phyloP scores from a whole-genome alignment of 1,284 basidiomycete species.

The Bondarzewia mesenterica region DNA sequence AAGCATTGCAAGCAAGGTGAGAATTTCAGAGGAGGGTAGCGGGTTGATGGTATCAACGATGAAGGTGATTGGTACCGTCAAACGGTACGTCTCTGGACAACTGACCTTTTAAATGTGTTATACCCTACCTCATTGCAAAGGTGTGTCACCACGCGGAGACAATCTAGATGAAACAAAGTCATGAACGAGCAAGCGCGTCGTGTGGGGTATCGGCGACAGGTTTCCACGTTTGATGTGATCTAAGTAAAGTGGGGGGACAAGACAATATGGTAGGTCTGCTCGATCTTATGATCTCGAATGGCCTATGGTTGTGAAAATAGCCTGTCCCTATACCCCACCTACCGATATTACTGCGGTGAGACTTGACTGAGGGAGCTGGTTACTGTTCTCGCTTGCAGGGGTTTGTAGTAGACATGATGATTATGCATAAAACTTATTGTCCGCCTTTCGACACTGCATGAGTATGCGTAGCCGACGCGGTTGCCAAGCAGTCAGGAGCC shows the following conservation, averaged over 20 bases:
- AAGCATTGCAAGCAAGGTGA: slow-evolving; percentile 34
- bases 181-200: background rate
- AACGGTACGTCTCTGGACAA: background rate
- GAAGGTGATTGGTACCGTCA: background rate
- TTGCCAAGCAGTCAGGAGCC: too few relatives aligned
- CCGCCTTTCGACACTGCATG: too few relatives aligned
- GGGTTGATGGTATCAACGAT: background rate
- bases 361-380: too few relatives aligned
- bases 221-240: background rate
- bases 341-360: too few relatives aligned
- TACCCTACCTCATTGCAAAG: slow-evolving; percentile 3
- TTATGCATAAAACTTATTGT: too few relatives aligned
- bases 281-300: too few relatives aligned
- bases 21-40: background rate
- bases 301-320: too few relatives aligned
- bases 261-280: too few relatives aligned
- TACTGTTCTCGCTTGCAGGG: too few relatives aligned
- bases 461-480: too few relatives aligned
- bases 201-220: slow-evolving; percentile 6
- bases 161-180: background rate
- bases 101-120: background rate
- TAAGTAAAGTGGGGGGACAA: background rate
- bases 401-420: too few relatives aligned
- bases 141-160: slow-evolving; percentile 2
- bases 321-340: too few relatives aligned